Evolutionary conservation across 345 rosid species (phyloP).

Genomic region (Eucalyptus camaldulensis): DNA sequence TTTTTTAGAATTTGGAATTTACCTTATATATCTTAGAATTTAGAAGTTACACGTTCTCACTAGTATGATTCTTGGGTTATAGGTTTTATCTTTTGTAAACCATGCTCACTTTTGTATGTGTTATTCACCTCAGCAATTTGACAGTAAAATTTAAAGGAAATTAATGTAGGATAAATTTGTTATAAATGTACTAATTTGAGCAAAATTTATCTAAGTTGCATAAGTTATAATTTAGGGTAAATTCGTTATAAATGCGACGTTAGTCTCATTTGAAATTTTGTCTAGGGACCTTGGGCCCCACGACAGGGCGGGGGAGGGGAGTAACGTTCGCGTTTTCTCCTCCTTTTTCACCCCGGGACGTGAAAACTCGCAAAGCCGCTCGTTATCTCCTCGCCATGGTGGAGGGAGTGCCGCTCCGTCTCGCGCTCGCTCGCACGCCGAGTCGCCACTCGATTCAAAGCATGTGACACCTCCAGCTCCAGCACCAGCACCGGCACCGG

Average conservation of each 20-base stretch:
- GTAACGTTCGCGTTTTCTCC: not conserved
- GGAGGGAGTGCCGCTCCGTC: not conserved
- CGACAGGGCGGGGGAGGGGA: not conserved
- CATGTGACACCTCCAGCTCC: not conserved
- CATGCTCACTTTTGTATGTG: rapidly evolving
- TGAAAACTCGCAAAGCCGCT: not conserved
- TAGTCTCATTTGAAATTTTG: not conserved
- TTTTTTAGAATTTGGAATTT: rapidly evolving
- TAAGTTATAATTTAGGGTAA: too few species aligned
- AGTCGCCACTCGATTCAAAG: not conserved
- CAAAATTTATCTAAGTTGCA: too few species aligned
- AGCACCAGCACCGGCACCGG: not conserved
- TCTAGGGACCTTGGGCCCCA: not conserved
- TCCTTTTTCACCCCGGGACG: not conserved
- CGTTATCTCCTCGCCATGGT: not conserved
- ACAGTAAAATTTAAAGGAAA: too few species aligned
- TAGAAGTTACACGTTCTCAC: rapidly evolving
- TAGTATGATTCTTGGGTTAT: rapidly evolving
- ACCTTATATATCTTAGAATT: rapidly evolving
- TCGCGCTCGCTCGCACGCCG: not conserved
- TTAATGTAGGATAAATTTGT: rapidly evolving
- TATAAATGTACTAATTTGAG: too few species aligned
- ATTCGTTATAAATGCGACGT: too few species aligned
- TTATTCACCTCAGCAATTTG: too few species aligned
- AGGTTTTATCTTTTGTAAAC: rapidly evolving